These are phyloP conservation scores for Galeopsis tetrahit DNA, from an alignment of 257 asterid species.

Conservation along the genomic window DNA sequence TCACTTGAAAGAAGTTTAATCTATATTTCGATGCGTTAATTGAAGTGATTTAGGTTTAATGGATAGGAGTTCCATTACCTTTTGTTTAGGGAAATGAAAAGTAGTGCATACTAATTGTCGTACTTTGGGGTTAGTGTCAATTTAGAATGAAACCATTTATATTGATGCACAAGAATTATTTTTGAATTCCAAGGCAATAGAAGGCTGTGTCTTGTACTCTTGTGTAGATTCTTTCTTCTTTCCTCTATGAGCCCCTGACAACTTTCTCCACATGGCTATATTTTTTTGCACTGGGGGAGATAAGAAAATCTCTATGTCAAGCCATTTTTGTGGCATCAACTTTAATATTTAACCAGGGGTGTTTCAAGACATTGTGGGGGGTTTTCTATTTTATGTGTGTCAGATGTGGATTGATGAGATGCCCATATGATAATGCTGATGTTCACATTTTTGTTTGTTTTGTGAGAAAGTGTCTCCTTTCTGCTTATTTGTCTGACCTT, in stretches of 20 bases:
- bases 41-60: background rate
- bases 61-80: too few species aligned
- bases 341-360: constrained; percentile 7
- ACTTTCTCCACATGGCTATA: background rate
- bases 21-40: background rate
- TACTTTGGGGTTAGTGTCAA: background rate
- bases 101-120: background rate
- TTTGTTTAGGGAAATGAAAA: background rate
- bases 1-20: background rate
- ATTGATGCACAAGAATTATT: background rate
- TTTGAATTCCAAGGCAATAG: too few species aligned
- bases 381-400: background rate
- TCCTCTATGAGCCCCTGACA: too few species aligned
- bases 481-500: constrained; percentile 5
- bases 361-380: background rate
- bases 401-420: background rate
- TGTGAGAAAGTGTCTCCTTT: background rate
- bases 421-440: background rate
- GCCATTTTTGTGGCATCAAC: constrained; percentile 4
- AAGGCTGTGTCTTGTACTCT: too few species aligned
- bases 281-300: background rate
- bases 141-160: background rate
- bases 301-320: background rate
- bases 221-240: background rate
- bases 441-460: background rate